Conservation (phyloP, 306 rosid genomes). For the Pyrus bretschneideri region DNA sequence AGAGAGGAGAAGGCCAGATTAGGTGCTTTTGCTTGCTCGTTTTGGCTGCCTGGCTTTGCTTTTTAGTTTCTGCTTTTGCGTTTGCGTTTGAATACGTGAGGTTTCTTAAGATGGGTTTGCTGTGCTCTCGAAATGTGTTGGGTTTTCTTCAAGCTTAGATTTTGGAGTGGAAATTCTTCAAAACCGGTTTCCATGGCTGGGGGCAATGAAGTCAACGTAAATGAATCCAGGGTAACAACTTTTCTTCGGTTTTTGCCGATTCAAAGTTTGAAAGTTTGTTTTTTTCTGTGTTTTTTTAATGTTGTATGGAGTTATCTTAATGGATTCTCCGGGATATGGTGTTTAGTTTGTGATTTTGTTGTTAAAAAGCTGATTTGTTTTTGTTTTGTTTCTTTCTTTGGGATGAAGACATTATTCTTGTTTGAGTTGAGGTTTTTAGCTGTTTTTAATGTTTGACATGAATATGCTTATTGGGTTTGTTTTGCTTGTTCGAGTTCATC, state of each 20-base stretch:
- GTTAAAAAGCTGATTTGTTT: background rate
- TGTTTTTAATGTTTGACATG: background rate
- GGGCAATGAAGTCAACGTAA: conserved; percentile 55
- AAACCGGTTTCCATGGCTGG: conserved; percentile 49
- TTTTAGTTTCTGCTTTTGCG: background rate
- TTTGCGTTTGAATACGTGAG: conserved; percentile 3
- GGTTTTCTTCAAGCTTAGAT: background rate
- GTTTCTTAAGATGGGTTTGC: background rate
- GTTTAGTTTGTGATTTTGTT: conserved; percentile 3
- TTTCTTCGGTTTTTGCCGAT: background rate
- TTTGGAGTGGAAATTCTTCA: background rate
- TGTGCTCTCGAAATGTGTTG: conserved; percentile 1
- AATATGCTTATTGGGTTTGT: background rate
- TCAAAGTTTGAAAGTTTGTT: background rate
- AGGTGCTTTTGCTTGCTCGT: background rate
- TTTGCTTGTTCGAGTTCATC: background rate
- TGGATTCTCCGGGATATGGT: background rate
- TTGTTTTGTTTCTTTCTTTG: background rate
- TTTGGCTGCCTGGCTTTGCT: background rate
- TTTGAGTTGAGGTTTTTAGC: background rate
- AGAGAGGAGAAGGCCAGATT: background rate
- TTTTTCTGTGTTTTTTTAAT: background rate
- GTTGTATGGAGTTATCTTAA: background rate
- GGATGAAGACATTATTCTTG: background rate
- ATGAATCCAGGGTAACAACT: conserved; percentile 56